Conservation (phyloP, 768 basidiomycete species). For the Piloderma croceum region DNA sequence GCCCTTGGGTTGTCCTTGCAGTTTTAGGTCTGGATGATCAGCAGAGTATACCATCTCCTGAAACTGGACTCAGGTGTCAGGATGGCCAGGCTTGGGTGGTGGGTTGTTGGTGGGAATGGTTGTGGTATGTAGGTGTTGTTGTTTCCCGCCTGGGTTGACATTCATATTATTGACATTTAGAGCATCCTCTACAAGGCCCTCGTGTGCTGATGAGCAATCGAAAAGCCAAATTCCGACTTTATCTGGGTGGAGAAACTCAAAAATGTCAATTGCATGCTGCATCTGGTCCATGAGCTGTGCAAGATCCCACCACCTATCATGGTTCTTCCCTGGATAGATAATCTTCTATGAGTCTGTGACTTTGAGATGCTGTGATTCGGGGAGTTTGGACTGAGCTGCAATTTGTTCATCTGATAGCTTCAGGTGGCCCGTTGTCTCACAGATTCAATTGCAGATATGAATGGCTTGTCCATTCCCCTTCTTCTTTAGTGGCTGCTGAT, state of each 20-base stretch:
- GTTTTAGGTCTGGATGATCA: slow-evolving; percentile 5
- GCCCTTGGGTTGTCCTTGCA: slow-evolving; percentile 17
- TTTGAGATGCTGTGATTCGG: neutral
- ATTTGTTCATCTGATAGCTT: slow-evolving; percentile 9
- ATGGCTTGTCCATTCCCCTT: slow-evolving; percentile 15
- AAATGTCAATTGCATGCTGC: slow-evolving; percentile 13
- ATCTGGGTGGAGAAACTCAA: slow-evolving; percentile 17
- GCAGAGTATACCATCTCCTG: slow-evolving; percentile 15
- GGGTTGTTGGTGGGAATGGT: slow-evolving; percentile 13
- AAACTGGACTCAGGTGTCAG: slow-evolving; percentile 3
- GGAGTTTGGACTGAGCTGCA: slow-evolving; percentile 6
- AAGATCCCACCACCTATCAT: slow-evolving; percentile 21
- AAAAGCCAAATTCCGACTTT: slow-evolving; percentile 17
- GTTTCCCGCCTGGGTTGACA: slow-evolving; percentile 17
- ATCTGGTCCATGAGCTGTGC: slow-evolving; percentile 18
- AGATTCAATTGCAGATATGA: slow-evolving; percentile 18
- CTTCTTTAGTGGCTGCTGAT: too few relatives aligned
- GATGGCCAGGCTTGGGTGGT: slow-evolving; percentile 5
- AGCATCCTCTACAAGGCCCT: slow-evolving; percentile 20
- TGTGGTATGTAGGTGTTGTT: slow-evolving; percentile 16
- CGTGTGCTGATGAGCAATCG: slow-evolving; percentile 23
- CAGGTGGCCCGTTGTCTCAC: slow-evolving; percentile 14
- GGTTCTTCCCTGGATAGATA: slow-evolving; percentile 20
- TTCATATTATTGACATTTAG: slow-evolving; percentile 25
- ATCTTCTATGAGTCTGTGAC: slow-evolving; percentile 12